These are phyloP conservation scores for Metschnikowia gelsemii DNA, from an alignment of 805 yeast species.

Conservation along the genomic window DNA sequence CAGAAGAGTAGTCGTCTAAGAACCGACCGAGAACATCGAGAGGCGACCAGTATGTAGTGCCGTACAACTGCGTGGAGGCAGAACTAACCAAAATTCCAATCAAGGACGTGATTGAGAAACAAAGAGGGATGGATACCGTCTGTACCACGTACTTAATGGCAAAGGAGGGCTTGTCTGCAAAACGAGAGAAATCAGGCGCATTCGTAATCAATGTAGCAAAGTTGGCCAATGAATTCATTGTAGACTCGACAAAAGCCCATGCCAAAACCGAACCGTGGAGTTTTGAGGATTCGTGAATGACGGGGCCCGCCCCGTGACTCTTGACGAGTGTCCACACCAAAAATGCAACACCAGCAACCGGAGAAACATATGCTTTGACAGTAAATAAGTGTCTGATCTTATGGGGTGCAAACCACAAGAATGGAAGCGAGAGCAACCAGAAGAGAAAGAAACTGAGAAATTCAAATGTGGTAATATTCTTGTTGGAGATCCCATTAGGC, in stretches of 20 bases:
- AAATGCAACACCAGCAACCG: slow-evolving; percentile 81
- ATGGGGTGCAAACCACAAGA: slow-evolving; percentile 80
- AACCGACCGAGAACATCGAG: slow-evolving; percentile 69
- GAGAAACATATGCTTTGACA: slow-evolving; percentile 72
- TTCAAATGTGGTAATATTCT: slow-evolving; percentile 68
- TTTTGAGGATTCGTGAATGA: slow-evolving; percentile 53
- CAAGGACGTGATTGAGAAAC: slow-evolving; percentile 77
- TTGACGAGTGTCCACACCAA: slow-evolving; percentile 80
- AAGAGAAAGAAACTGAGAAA: slow-evolving; percentile 77
- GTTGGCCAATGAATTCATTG: slow-evolving; percentile 80
- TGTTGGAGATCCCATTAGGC: slow-evolving; percentile 57
- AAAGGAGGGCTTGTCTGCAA: slow-evolving; percentile 52
- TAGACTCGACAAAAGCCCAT: slow-evolving; percentile 80
- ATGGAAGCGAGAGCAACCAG: slow-evolving; percentile 79
- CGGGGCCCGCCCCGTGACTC: slow-evolving; percentile 77
- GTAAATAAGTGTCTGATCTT: slow-evolving; percentile 81
- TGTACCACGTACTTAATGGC: slow-evolving; percentile 41
- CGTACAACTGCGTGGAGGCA: slow-evolving; percentile 66
- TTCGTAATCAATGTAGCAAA: slow-evolving; percentile 87
- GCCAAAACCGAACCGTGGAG: slow-evolving; percentile 62
- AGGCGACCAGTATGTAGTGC: slow-evolving; percentile 79
- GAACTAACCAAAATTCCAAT: slow-evolving; percentile 85
- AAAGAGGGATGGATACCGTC: slow-evolving; percentile 67
- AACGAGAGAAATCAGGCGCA: slow-evolving; percentile 87
- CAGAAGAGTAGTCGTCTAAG: slow-evolving; percentile 48